phyloP scores from a whole-genome alignment of 495 filamentous ascomycete species.

The Aspergillus coremiiformis region DNA sequence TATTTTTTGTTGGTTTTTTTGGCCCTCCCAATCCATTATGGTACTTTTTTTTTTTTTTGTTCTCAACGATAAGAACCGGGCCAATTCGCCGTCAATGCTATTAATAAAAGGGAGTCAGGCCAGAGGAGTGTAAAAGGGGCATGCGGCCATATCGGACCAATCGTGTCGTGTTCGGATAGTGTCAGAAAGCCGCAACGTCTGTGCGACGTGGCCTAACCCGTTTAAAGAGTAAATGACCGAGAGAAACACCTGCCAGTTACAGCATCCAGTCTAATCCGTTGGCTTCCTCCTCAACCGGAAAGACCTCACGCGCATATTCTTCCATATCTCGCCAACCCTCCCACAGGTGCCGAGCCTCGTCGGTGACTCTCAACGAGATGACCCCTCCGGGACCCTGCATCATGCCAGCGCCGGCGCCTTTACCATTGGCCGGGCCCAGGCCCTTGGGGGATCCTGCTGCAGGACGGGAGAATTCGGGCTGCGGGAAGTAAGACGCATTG shows the following conservation, averaged over 20 bases:
- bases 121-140: conserved; percentile 2
- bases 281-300: conserved; percentile 85
- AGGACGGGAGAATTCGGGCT: conserved; percentile 41
- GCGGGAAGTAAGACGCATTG: conserved; percentile 60
- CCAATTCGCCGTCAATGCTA: conserved; percentile 30
- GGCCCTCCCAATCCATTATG: not conserved
- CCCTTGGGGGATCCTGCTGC: conserved; percentile 41
- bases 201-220: not conserved
- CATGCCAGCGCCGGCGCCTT: conserved; percentile 52
- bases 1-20: too few relatives aligned
- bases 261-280: conserved; percentile 93
- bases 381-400: conserved; percentile 51
- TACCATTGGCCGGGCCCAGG: conserved; percentile 54
- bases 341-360: conserved; percentile 73
- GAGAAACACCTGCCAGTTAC: conserved; percentile 22
- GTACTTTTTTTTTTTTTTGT: conserved; percentile 6
- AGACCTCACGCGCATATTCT: conserved; percentile 93
- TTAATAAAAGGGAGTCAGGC: conserved; percentile 3
- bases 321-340: conserved; percentile 86
- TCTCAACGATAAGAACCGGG: conserved; percentile 27
- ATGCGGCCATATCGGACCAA: not conserved
- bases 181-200: not conserved
- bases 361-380: conserved; percentile 50
- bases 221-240: not conserved
- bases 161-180: not conserved